Conservation (phyloP, 2,329 filamentous ascomycete genomes). For the Alternaria gansuensis region DNA sequence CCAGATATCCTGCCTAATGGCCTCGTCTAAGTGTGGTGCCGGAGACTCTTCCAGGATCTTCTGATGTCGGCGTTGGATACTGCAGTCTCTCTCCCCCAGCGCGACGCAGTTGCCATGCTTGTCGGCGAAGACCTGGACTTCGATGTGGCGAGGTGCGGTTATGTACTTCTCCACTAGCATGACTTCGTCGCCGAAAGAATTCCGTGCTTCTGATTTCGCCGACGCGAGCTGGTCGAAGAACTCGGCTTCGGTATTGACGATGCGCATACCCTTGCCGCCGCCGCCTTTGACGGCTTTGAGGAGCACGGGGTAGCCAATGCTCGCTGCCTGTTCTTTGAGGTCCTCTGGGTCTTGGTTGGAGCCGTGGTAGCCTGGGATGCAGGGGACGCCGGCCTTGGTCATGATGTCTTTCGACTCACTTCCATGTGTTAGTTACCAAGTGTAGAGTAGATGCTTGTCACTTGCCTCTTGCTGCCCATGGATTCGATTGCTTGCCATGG, state of each 20-base stretch:
- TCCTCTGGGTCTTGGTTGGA: constrained; percentile 74
- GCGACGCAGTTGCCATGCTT: constrained; percentile 71
- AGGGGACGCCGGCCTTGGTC: constrained; percentile 92
- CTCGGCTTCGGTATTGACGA: constrained; percentile 65
- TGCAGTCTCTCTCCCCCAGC: constrained; percentile 71
- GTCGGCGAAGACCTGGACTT: constrained; percentile 73
- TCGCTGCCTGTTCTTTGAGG: constrained; percentile 74
- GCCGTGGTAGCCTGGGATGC: constrained; percentile 95
- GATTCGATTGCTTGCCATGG: constrained; percentile 77
- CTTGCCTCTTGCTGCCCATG: constrained; percentile 90
- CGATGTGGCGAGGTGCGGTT: constrained; percentile 71
- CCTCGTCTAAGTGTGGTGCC: constrained; percentile 67
- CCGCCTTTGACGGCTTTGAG: constrained; percentile 72
- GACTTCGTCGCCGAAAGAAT: constrained; percentile 72
- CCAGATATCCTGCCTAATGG: constrained; percentile 70
- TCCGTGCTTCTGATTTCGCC: constrained; percentile 70
- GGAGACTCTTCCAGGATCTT: constrained; percentile 74
- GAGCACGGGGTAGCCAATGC: constrained; percentile 72
- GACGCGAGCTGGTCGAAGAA: constrained; percentile 69
- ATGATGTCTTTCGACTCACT: constrained; percentile 93
- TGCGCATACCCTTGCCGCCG: constrained; percentile 75
- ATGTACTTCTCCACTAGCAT: constrained; percentile 75
- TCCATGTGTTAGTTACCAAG: constrained; percentile 18
- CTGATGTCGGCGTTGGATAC: constrained; percentile 71
- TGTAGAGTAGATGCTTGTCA: background rate